phyloP scores from a whole-genome alignment of 2,329 filamentous ascomycete genomes.

The Geosmithia flava region DNA sequence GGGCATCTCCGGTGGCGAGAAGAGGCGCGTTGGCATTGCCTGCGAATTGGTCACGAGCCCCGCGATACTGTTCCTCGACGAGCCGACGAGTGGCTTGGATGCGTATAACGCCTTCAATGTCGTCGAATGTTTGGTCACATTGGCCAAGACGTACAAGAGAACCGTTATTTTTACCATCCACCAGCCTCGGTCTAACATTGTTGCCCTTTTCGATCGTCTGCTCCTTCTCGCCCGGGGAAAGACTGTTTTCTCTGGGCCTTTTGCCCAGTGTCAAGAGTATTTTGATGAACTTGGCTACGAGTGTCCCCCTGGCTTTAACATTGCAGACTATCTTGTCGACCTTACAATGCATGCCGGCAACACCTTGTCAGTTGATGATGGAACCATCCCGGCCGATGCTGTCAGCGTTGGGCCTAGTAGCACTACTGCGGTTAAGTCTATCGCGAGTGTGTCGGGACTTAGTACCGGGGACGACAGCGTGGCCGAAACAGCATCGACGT shows the following conservation, averaged over 20 bases:
- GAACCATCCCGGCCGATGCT: slow-evolving; percentile 38
- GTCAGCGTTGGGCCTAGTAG: slow-evolving; percentile 72
- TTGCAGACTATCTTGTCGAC: slow-evolving; percentile 94
- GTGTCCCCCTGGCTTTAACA: slow-evolving; percentile 95
- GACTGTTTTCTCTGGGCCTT: slow-evolving; percentile 88
- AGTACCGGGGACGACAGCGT: slow-evolving; percentile 60
- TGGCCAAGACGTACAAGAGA: slow-evolving; percentile 92
- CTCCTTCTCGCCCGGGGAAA: slow-evolving; percentile 80
- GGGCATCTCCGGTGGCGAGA: slow-evolving; percentile 94
- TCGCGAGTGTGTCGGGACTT: slow-evolving; percentile 68
- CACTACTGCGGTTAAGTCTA: slow-evolving; percentile 77
- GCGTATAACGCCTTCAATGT: slow-evolving; percentile 98
- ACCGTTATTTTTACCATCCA: slow-evolving; percentile 98
- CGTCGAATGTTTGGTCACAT: slow-evolving; percentile 83
- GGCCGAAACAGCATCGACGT: slow-evolving; percentile 44
- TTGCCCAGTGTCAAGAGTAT: slow-evolving; percentile 77
- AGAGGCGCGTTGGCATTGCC: slow-evolving; percentile 89
- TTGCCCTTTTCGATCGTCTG: slow-evolving; percentile 91
- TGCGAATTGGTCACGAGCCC: slow-evolving; percentile 96
- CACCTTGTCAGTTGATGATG: slow-evolving; percentile 42
- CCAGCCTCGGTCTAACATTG: slow-evolving; percentile 95
- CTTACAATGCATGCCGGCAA: slow-evolving; percentile 88
- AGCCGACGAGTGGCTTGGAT: slow-evolving; percentile 91
- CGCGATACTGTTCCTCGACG: slow-evolving; percentile 92
- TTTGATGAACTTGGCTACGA: slow-evolving; percentile 87